phyloP scores from a whole-genome alignment of 2,329 filamentous ascomycete genomes.

The Cercospora zeae-maydis region DNA sequence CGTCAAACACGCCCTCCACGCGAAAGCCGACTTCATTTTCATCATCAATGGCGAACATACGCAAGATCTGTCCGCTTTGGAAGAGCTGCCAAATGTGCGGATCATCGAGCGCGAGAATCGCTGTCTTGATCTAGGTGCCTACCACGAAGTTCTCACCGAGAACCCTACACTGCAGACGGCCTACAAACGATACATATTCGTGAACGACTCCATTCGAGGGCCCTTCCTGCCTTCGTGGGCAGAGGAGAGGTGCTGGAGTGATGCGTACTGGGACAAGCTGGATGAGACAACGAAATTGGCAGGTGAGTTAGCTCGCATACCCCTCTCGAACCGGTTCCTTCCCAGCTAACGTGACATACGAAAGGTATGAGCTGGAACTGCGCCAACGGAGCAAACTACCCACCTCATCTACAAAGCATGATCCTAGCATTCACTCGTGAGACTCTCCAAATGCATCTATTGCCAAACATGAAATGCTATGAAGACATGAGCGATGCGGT shows the following conservation, averaged over 20 bases:
- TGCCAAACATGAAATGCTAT: slow-evolving; percentile 21
- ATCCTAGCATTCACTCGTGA: slow-evolving; percentile 8
- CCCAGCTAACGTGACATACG: background rate
- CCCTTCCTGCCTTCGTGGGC: slow-evolving; percentile 20
- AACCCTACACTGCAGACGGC: background rate
- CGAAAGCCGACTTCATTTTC: slow-evolving; percentile 23
- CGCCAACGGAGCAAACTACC: slow-evolving; percentile 8
- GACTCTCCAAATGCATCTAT: background rate
- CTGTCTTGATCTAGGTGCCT: slow-evolving; percentile 21
- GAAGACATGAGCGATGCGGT: slow-evolving; percentile 11
- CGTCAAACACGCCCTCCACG: slow-evolving; percentile 16
- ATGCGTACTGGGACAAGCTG: slow-evolving; percentile 20
- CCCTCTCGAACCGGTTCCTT: background rate
- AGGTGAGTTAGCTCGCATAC: background rate
- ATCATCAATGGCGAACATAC: slow-evolving; percentile 22
- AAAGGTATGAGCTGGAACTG: slow-evolving; percentile 23
- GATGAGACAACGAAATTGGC: slow-evolving; percentile 10
- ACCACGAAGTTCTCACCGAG: slow-evolving; percentile 11
- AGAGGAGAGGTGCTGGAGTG: slow-evolving; percentile 18
- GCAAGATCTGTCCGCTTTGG: background rate
- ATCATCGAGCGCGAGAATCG: slow-evolving; percentile 17
- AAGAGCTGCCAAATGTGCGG: slow-evolving; percentile 15
- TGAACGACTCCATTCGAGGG: slow-evolving; percentile 19
- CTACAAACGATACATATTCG: slow-evolving; percentile 20
- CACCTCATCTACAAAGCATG: slow-evolving; percentile 22